Evolutionary conservation across 1,139 yeast genomes (phyloP), one percentile per base, ranked within the genome.

Genomic region (Kurtzmaniella natalensis): DNA sequence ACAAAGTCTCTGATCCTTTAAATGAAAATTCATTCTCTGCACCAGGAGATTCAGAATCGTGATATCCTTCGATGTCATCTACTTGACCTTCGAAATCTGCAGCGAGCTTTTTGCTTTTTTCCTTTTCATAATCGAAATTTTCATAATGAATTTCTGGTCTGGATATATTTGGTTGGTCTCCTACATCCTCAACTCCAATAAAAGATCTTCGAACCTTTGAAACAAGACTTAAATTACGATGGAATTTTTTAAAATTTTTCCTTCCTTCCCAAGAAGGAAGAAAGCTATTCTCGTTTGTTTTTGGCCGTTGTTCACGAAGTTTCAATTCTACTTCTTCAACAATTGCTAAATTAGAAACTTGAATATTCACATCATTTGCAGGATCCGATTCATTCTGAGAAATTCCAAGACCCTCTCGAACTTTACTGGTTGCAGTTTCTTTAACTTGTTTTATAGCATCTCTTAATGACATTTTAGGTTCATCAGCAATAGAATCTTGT

Each of bases 181-280:
- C 36, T 9, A 49, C 46, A 5, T 50, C 45, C 4, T 46, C 48
- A 31, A 62, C 44, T 5, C 47, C 56, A 11, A 64, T 50, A 38
- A 43, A 59, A 0, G 60, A 43, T 30, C 67, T 38, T 0, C 57
- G 47, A 15, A 53, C 47, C 11, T 44, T 47, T 5, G 57, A 42
- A 19, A 47, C 48, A n/a, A 50, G 28, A 1, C 47, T 46, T 14
- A 51, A 46, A 25, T 49, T 50, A 38, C 64, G 67, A 15, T 43
- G 48, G 44, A 68, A 68, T 3, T 43, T 53, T 40, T 68, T 68
- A 45, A 65, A 65, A 40, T 67, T 66, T 37, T 57, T 63, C 4
- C 67, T 49, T 2, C 55, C 57, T 2, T 38, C 30, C 34, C 52
- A 53, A 3, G 30, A 13, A 10, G 35, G 26, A n/a, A 30, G 34